phyloP scores from a whole-genome alignment of 768 basidiomycete genomes.

The Psilocybe cyanescens region DNA sequence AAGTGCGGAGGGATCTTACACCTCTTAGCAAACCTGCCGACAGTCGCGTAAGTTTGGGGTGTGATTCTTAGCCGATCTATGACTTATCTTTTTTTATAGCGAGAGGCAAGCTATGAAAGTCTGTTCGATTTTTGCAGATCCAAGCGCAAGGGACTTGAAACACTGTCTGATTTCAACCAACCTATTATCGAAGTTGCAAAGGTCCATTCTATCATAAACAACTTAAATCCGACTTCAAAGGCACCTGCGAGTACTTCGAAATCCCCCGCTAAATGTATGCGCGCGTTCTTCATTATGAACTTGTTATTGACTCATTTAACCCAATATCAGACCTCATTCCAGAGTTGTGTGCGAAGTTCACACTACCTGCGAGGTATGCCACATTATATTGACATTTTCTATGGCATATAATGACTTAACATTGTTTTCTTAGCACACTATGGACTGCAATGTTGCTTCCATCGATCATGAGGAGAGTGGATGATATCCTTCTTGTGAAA shows the following conservation, averaged over 20 bases:
- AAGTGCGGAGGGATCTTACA: conserved; percentile 66
- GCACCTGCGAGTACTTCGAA: conserved; percentile 39
- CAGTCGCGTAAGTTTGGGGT: conserved; percentile 53
- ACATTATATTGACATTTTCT: background rate
- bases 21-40: conserved; percentile 74
- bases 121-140: conserved; percentile 70
- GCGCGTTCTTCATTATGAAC: background rate
- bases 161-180: conserved; percentile 63
- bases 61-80: background rate
- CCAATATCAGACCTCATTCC: conserved; percentile 72
- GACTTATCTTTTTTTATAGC: conserved; percentile 38
- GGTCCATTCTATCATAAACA: conserved; percentile 54
- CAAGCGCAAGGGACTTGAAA: conserved; percentile 63
- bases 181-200: conserved; percentile 73
- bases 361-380: conserved; percentile 70
- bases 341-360: conserved; percentile 76
- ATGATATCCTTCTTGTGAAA: conserved; percentile 75
- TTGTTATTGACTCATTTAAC: background rate
- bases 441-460: conserved; percentile 74
- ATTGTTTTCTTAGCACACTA: conserved; percentile 50
- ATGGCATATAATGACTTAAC: background rate
- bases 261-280: conserved; percentile 63
- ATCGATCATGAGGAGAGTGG: conserved; percentile 72
- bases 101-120: conserved; percentile 61
- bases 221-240: conserved; percentile 59